phyloP scores from a whole-genome alignment of 768 basidiomycete species.

The Chlorophyllum brunneum region DNA sequence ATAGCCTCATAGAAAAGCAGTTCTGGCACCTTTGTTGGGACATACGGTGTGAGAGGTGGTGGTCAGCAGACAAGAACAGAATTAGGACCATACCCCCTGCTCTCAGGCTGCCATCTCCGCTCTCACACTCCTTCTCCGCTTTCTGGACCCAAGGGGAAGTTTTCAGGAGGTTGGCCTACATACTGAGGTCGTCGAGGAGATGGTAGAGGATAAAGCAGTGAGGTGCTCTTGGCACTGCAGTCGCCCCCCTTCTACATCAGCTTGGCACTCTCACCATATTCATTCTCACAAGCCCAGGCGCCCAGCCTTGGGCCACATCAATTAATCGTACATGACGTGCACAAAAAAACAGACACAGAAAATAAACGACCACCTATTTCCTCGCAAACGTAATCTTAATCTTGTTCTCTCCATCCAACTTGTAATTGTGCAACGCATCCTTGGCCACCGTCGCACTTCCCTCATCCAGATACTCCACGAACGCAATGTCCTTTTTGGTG shows the following conservation, averaged over 20 bases:
- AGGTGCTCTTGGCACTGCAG: conserved; percentile 2
- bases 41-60: conserved; percentile 9
- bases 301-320: not conserved
- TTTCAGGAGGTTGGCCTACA: not conserved
- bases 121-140: conserved; percentile 1
- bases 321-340: not conserved
- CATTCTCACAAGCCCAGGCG: conserved; percentile 1
- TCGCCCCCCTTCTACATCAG: conserved; percentile 2
- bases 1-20: not conserved
- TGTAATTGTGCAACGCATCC: conserved; percentile 96
- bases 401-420: conserved; percentile 95
- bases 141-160: not conserved
- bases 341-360: conserved; percentile 62
- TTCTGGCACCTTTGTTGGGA: conserved; percentile 3
- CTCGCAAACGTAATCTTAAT: conserved; percentile 90
- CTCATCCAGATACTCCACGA: conserved; percentile 97
- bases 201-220: not conserved
- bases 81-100: not conserved
- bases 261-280: conserved; percentile 13
- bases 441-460: conserved; percentile 86
- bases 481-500: conserved; percentile 95
- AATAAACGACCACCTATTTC: conserved; percentile 58
- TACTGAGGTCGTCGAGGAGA: not conserved
- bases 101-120: conserved; percentile 4
- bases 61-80: conserved; percentile 13